phyloP scores from a whole-genome alignment of 768 basidiomycete genomes.

The Suillus spraguei region DNA sequence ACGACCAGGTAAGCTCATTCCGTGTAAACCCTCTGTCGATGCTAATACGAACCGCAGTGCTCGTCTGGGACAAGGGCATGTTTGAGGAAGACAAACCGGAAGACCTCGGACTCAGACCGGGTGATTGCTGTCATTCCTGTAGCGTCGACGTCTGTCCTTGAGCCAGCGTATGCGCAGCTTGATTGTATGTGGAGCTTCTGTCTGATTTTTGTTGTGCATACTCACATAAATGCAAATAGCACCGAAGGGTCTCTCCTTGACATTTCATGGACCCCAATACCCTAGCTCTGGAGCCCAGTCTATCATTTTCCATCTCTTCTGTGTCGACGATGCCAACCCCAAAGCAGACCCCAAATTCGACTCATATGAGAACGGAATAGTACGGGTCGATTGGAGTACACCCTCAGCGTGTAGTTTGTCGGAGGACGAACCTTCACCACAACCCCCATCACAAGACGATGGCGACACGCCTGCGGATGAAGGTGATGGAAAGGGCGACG shows the following conservation, averaged over 20 bases:
- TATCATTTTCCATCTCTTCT: conserved; percentile 63
- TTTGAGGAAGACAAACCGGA: conserved; percentile 66
- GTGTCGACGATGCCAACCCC: conserved; percentile 50
- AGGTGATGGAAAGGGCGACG: conserved; percentile 21
- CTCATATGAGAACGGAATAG: conserved; percentile 59
- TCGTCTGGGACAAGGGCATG: conserved; percentile 70
- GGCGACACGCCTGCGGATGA: conserved; percentile 23
- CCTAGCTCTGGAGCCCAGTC: conserved; percentile 58
- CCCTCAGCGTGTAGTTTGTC: conserved; percentile 56
- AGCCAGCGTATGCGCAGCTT: conserved; percentile 28
- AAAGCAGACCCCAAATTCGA: conserved; percentile 37
- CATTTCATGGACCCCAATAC: conserved; percentile 63
- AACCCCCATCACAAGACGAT: conserved; percentile 30
- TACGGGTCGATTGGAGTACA: conserved; percentile 63
- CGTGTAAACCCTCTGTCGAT: conserved; percentile 10
- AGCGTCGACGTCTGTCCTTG: conserved; percentile 41
- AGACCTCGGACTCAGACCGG: conserved; percentile 54
- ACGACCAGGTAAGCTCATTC: conserved; percentile 65
- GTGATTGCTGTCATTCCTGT: conserved; percentile 78
- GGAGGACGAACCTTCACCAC: conserved; percentile 22
- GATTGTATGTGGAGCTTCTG: conserved; percentile 40
- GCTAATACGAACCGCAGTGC: conserved; percentile 51
- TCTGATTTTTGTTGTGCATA: conserved; percentile 12
- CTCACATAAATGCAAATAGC: conserved; percentile 40
- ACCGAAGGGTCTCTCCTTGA: conserved; percentile 54